phyloP scores from a whole-genome alignment of 352 stramenopile genomes.

The Phytophthora litchii region DNA sequence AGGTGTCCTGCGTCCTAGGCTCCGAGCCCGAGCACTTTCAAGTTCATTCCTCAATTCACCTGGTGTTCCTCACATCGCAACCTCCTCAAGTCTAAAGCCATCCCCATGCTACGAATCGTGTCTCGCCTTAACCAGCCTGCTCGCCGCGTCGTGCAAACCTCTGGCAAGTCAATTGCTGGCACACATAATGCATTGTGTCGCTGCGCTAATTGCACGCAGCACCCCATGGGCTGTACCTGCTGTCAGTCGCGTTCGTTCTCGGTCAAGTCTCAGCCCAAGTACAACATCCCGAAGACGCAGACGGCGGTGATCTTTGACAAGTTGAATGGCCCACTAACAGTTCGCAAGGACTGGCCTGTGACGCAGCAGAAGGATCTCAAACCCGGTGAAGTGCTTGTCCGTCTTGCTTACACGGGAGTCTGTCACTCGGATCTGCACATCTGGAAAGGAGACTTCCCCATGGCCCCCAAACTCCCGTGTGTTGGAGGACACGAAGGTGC shows the following conservation, averaged over 20 bases:
- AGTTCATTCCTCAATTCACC: conserved; percentile 28
- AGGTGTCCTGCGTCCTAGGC: too few species aligned
- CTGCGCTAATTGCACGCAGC: conserved; percentile 38
- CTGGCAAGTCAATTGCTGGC: conserved; percentile 25
- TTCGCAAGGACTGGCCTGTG: conserved; percentile 55
- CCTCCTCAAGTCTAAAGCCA: conserved; percentile 5
- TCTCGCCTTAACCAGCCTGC: conserved; percentile 38
- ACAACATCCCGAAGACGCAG: conserved; percentile 61
- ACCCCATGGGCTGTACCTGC: conserved; percentile 31
- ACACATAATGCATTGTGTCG: conserved; percentile 33
- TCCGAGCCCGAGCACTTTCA: too few species aligned
- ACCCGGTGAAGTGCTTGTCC: conserved; percentile 53
- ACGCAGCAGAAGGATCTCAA: conserved; percentile 48
- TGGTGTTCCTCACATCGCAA: conserved; percentile 26
- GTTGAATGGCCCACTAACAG: conserved; percentile 47
- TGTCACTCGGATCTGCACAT: conserved; percentile 58
- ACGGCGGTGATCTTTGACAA: conserved; percentile 53
- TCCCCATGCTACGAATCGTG: conserved; percentile 36
- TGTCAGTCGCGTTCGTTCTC: conserved; percentile 42
- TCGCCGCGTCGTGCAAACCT: conserved; percentile 14
- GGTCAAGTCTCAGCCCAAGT: conserved; percentile 51
- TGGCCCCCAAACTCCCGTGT: conserved; percentile 44
- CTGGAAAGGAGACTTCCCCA: conserved; percentile 45
- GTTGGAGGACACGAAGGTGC: conserved; percentile 62
- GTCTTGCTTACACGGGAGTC: conserved; percentile 51